Evolutionary conservation across 1,139 yeast genomes (phyloP).

Genomic region (Magnusiomyces suaveolens): DNA sequence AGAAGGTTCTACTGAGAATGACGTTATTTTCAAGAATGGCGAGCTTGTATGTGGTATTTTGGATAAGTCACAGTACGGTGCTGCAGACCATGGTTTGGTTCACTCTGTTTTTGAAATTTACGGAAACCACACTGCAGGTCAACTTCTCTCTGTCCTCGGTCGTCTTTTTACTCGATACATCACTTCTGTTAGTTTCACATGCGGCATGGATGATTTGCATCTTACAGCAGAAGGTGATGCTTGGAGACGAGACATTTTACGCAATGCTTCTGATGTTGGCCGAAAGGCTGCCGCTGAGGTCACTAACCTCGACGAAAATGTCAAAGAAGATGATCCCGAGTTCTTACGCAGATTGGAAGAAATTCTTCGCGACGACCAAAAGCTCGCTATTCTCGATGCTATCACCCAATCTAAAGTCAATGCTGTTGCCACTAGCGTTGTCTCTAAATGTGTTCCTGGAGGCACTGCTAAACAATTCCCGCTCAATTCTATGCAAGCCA

Average conservation of each 20-base stretch:
- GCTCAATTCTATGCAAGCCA: conserved; percentile 92
- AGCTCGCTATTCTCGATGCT: conserved; percentile 90
- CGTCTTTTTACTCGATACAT: conserved; percentile 89
- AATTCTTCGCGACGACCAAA: conserved; percentile 85
- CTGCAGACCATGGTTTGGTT: conserved; percentile 92
- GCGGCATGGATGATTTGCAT: conserved; percentile 99
- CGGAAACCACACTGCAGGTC: conserved; percentile 86
- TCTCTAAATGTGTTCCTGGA: conserved; percentile 85
- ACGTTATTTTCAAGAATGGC: conserved; percentile 78
- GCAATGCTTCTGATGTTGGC: conserved; percentile 72
- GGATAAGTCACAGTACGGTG: conserved; percentile 98
- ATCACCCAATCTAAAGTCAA: conserved; percentile 91
- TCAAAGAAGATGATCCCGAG: conserved; percentile 59
- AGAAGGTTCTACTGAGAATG: conserved; percentile 67
- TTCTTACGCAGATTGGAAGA: conserved; percentile 83
- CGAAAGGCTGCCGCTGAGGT: conserved; percentile 91
- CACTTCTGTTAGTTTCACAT: conserved; percentile 87
- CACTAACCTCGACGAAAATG: conserved; percentile 58
- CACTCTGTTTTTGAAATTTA: conserved; percentile 94
- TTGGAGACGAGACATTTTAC: conserved; percentile 77
- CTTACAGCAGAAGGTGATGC: conserved; percentile 82
- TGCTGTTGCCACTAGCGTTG: conserved; percentile 85
- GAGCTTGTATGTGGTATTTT: conserved; percentile 83
- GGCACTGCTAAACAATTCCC: conserved; percentile 97
- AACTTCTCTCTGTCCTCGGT: conserved; percentile 81